Evolutionary conservation across 805 yeast species (phyloP), one percentile per base, ranked within the genome.

Genomic region (Hanseniaspora thailandica): DNA sequence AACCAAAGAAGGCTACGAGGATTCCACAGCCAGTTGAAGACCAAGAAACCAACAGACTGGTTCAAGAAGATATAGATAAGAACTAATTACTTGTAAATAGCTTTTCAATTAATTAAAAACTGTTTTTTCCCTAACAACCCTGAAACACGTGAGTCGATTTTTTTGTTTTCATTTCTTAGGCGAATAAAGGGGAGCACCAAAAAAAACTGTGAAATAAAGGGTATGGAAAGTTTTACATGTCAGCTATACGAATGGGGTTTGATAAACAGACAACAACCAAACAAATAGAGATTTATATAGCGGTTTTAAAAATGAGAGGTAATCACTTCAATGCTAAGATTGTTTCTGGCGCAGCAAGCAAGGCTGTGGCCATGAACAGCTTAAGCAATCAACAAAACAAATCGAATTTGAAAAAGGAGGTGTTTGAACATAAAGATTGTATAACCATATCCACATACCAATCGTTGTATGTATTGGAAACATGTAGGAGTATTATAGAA

Each of bases 341-440:
- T n/a, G 36, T 50, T 2, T 23, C 54, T 13, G 45, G 45, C 10
- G 54, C 54, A 10, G 54, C 54, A 5, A 41, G 43, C 20, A 50
- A 35, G 28, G 54, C 54, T 9, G 28, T 43, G n/a, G n/a, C 31
- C 3, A 28, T 13, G 3, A 43, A 19, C 26, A 26, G 12, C 5
- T 10, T 19, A 4, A 7, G 19, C 12, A 5, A 33, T 19, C 8
- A 28, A 15, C 25, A 33, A 38, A 22, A 13, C 17, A 22, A 20
- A 22, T 22, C 43, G 7, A 25, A 34, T 13, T 26, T 34, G 15
- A 41, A 36, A 35, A 50, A 43, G 26, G 54, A 50, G n/a, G 38
- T 50, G 12, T 50, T 50, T 43, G 54, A 50, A 28, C 39, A 22
- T 22, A 50, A 35, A 28, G 54, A 50, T 20, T 43, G 47, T 19